Evolutionary conservation across 1,284 basidiomycete species (phyloP).

Genomic region (Moesziomyces sp.): DNA sequence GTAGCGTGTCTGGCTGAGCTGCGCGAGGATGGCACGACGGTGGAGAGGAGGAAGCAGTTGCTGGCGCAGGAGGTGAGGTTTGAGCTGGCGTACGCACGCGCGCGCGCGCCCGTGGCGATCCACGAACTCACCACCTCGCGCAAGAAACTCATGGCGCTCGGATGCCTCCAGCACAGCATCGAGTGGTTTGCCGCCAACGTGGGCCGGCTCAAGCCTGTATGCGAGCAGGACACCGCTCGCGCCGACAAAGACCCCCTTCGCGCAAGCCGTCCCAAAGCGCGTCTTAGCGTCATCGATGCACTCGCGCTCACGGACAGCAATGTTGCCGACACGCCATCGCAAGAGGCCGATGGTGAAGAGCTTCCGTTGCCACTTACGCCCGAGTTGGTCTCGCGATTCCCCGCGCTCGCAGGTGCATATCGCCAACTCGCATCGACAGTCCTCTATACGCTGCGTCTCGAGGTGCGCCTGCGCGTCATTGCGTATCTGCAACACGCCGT

Average conservation of each 20-base stretch:
- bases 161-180: constrained; percentile 82
- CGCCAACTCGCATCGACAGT: constrained; percentile 86
- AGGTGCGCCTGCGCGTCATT: constrained; percentile 85
- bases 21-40: constrained; percentile 58
- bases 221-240: constrained; percentile 64
- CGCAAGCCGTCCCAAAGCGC: constrained; percentile 28
- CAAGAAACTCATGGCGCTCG: constrained; percentile 81
- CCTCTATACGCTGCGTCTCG: constrained; percentile 86
- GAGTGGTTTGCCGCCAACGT: constrained; percentile 59
- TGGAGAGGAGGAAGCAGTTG: constrained; percentile 28
- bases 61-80: constrained; percentile 45
- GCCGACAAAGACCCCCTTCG: constrained; percentile 1
- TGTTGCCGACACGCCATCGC: too few species aligned
- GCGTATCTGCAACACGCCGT: constrained; percentile 84
- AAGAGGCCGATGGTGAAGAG: constrained; percentile 6
- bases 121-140: constrained; percentile 78
- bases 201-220: constrained; percentile 46
- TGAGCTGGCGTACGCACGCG: constrained; percentile 29
- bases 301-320: constrained; percentile 1
- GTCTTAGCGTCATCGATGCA: constrained; percentile 35
- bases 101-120: constrained; percentile 29
- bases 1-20: constrained; percentile 77
- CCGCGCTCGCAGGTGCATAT: constrained; percentile 88
- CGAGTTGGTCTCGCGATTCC: constrained; percentile 65
- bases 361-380: constrained; percentile 51